Percentiles rank a stretch among this genome's conserved stretches.
Conservation (phyloP, 202 grass and related monocot species). For the Carex sylvatica region DNA sequence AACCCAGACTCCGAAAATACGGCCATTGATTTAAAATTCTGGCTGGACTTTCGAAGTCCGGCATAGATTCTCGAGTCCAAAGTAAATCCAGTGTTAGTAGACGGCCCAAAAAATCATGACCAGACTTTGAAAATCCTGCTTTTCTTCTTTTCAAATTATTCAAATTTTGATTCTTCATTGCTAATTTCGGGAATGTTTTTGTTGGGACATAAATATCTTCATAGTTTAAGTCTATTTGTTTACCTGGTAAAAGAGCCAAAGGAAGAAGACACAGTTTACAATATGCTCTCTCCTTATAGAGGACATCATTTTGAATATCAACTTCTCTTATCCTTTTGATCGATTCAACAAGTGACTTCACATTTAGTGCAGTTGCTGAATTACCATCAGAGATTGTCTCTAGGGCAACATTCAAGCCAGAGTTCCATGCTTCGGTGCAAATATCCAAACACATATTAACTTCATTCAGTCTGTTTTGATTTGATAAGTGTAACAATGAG, state of each 20-base stretch:
- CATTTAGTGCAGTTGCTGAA: background rate
- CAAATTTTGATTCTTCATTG: background rate
- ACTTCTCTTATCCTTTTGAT: conserved; percentile 21
- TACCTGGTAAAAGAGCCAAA: conserved; percentile 17
- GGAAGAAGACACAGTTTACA: conserved; percentile 29
- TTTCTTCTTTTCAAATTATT: background rate
- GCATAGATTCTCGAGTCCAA: background rate
- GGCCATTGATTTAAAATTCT: background rate
- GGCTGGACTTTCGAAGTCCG: background rate
- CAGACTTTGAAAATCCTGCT: background rate
- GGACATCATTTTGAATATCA: conserved; percentile 11
- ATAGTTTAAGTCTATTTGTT: background rate
- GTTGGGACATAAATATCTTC: background rate
- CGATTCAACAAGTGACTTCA: conserved; percentile 1
- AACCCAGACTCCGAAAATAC: background rate
- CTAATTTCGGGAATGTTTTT: background rate
- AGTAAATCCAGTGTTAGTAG: background rate
- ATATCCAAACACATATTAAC: conserved; percentile 12
- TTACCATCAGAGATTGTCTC: background rate
- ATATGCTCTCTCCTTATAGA: background rate
- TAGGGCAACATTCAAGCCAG: conserved; percentile 20
- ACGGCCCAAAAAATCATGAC: background rate
- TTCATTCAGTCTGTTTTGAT: conserved; percentile 6
- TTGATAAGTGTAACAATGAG: conserved; percentile 8
- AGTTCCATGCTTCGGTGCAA: conserved; percentile 13